Evolutionary conservation across 331 rosid genomes (phyloP).

Genomic region (Saraca asoca): DNA sequence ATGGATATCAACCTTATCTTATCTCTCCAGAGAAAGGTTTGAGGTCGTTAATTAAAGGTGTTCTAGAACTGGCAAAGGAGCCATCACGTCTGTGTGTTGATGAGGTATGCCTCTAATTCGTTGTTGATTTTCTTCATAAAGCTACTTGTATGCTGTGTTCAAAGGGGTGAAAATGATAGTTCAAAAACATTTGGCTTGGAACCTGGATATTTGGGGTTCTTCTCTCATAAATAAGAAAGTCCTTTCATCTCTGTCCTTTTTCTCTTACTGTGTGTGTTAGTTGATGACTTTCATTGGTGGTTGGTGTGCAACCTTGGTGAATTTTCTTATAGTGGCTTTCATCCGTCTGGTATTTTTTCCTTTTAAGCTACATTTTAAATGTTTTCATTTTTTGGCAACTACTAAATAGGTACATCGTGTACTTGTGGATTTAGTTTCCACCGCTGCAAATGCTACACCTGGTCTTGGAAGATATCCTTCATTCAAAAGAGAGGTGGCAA

Average conservation of each 20-base stretch:
- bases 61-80: constrained; percentile 90
- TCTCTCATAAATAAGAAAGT: neutral
- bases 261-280: neutral
- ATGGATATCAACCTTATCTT: constrained; percentile 97
- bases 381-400: constrained; percentile 23
- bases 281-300: constrained; percentile 10
- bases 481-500: constrained; percentile 90
- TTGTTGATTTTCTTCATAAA: constrained; percentile 26
- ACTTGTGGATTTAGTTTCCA: constrained; percentile 83
- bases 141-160: constrained; percentile 14
- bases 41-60: constrained; percentile 89
- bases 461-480: constrained; percentile 99
- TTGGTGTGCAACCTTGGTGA: neutral
- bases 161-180: constrained; percentile 12
- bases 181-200: neutral
- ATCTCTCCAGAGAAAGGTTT: constrained; percentile 98
- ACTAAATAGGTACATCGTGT: constrained; percentile 83
- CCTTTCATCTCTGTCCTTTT: neutral
- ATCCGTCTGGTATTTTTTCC: constrained; percentile 2
- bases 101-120: constrained; percentile 60
- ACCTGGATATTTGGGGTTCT: constrained; percentile 17
- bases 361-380: constrained; percentile 13
- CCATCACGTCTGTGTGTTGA: constrained; percentile 92
- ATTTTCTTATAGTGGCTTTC: neutral
- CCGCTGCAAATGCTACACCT: constrained; percentile 92